Percentiles rank a stretch among this genome's conserved stretches.
phyloP scores from a whole-genome alignment of 2,329 filamentous ascomycete genomes.

The Fusarium scirpi region DNA sequence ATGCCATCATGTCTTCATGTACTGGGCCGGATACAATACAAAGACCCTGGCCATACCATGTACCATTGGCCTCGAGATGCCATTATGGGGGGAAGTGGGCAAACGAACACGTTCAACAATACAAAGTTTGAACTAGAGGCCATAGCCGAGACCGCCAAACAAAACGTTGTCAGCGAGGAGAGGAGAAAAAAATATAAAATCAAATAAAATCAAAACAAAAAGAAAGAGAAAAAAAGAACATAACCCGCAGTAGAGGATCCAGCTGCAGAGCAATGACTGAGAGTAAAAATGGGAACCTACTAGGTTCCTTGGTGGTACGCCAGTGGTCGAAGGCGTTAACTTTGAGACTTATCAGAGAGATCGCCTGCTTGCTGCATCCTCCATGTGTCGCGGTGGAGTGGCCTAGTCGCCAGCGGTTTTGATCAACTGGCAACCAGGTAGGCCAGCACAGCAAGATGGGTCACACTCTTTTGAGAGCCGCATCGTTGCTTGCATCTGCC shows the following conservation, averaged over 20 bases:
- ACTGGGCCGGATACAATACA: slow-evolving; percentile 33
- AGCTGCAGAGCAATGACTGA: slow-evolving; percentile 23
- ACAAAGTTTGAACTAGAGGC: slow-evolving; percentile 24
- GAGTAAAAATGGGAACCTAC: slow-evolving; percentile 36
- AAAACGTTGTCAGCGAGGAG: neutral
- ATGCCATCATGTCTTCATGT: slow-evolving; percentile 32
- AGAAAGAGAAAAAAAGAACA: slow-evolving; percentile 9
- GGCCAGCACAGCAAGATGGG: slow-evolving; percentile 92
- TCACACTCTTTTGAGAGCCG: slow-evolving; percentile 75
- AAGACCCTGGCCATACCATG: slow-evolving; percentile 17
- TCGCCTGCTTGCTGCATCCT: slow-evolving; percentile 61
- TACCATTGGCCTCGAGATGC: slow-evolving; percentile 15
- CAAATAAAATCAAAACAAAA: slow-evolving; percentile 3
- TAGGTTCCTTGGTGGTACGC: slow-evolving; percentile 46
- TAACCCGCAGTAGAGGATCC: slow-evolving; percentile 30
- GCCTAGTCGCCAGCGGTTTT: slow-evolving; percentile 70
- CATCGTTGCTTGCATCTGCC: slow-evolving; percentile 71
- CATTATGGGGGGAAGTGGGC: slow-evolving; percentile 10
- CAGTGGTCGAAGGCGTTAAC: slow-evolving; percentile 48
- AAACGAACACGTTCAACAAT: slow-evolving; percentile 7
- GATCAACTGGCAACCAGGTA: slow-evolving; percentile 84
- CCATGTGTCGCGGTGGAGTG: slow-evolving; percentile 66
- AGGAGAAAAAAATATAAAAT: neutral
- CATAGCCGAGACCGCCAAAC: slow-evolving; percentile 3
- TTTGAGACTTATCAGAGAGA: slow-evolving; percentile 58